Evolutionary conservation across 208 protist genomes (phyloP).

Genomic region (Leishmania turanica): DNA sequence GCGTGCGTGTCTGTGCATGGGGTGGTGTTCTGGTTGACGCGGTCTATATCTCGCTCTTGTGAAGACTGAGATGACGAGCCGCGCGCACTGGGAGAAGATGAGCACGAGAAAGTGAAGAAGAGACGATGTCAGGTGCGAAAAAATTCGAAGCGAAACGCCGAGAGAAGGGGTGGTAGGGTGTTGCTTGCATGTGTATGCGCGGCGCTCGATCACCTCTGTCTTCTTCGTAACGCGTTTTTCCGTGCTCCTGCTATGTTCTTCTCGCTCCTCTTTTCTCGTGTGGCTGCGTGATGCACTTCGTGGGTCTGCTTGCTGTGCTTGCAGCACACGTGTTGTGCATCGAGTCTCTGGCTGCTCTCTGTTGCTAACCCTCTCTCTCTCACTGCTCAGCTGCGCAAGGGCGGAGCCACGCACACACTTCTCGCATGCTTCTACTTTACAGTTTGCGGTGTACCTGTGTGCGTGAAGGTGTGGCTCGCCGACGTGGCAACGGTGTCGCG

Average conservation of each 20-base stretch:
- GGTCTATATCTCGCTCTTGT: not conserved
- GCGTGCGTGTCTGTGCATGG: not conserved
- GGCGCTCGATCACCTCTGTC: not conserved
- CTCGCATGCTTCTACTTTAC: not conserved
- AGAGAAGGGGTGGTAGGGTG: not conserved
- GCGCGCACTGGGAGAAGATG: not conserved
- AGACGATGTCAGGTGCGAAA: not conserved
- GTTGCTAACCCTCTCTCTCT: not conserved
- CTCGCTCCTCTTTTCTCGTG: not conserved
- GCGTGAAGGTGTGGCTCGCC: not conserved
- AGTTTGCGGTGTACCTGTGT: not conserved
- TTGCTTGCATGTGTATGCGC: slow-evolving; percentile 31
- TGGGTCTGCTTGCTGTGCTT: not conserved
- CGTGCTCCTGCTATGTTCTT: not conserved
- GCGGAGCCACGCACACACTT: not conserved
- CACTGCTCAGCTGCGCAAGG: not conserved
- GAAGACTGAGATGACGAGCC: not conserved
- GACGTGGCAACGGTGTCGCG: not conserved
- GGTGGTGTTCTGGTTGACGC: not conserved
- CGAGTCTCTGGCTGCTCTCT: not conserved
- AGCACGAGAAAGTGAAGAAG: not conserved
- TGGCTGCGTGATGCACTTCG: not conserved
- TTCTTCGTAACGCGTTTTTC: not conserved
- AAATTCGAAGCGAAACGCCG: not conserved
- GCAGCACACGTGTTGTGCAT: not conserved